Evolutionary conservation across 2,329 filamentous ascomycete species (phyloP).

Genomic region (Raffaelea ambrosiae): DNA sequence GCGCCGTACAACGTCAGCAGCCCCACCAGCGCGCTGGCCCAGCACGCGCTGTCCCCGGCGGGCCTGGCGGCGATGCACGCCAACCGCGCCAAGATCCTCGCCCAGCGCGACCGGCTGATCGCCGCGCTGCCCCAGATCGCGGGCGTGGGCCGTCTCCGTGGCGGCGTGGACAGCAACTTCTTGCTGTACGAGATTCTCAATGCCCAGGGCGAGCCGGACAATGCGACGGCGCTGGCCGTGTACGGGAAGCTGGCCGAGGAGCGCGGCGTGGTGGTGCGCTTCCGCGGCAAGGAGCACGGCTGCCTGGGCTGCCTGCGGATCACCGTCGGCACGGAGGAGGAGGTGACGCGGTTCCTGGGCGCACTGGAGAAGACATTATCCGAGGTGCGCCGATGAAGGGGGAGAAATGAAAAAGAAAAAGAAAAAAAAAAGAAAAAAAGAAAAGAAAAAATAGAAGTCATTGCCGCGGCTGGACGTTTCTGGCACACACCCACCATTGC

Average conservation of each 20-base stretch:
- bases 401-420: conserved; percentile 23
- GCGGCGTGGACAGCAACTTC: conserved; percentile 80
- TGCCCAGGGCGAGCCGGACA: conserved; percentile 64
- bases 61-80: conserved; percentile 66
- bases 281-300: conserved; percentile 85
- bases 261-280: conserved; percentile 84
- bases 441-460: neutral
- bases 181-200: conserved; percentile 83
- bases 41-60: conserved; percentile 55
- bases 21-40: conserved; percentile 75
- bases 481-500: too few species aligned
- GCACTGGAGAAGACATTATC: conserved; percentile 49
- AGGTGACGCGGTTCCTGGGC: conserved; percentile 70
- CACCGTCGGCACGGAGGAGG: conserved; percentile 82
- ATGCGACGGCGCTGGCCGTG: conserved; percentile 65
- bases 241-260: conserved; percentile 81
- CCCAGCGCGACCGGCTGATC: conserved; percentile 70
- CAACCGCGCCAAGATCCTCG: conserved; percentile 61
- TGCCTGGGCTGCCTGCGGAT: conserved; percentile 84
- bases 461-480: too few species aligned
- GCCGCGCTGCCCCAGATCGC: conserved; percentile 62
- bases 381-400: conserved; percentile 29
- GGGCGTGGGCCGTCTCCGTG: conserved; percentile 73
- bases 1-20: conserved; percentile 94
- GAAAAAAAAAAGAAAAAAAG: conserved; percentile 23